phyloP scores from a whole-genome alignment of 176 grass and related monocot species.

The Poa annua region DNA sequence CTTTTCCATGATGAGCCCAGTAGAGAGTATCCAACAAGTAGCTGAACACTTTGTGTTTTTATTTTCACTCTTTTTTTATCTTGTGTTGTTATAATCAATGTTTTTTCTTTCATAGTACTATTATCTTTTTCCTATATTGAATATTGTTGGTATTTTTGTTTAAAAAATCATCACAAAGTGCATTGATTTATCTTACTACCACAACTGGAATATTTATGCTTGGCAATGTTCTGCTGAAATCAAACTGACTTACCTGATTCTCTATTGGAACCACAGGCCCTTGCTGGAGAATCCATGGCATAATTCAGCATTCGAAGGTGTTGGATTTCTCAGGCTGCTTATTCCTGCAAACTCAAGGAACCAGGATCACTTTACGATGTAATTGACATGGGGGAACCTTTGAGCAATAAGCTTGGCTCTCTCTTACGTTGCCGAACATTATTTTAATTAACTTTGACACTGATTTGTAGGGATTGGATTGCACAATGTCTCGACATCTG shows the following conservation, averaged over 20 bases:
- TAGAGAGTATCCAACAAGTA: conserved; percentile 15
- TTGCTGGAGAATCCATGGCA: conserved; percentile 99
- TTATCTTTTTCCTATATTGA: conserved; percentile 8
- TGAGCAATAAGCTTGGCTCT: conserved; percentile 32
- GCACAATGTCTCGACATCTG: conserved; percentile 76
- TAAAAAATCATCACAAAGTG: conserved; percentile 13
- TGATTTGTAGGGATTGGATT: conserved; percentile 75
- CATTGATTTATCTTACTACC: conserved; percentile 23
- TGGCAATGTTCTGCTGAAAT: conserved; percentile 30
- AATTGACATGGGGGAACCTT: conserved; percentile 40
- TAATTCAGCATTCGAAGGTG: conserved; percentile 92
- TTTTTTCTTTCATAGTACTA: conserved; percentile 23
- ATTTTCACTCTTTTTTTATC: background rate
- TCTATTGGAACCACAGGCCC: conserved; percentile 51
- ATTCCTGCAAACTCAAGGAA: conserved; percentile 86
- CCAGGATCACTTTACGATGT: conserved; percentile 77
- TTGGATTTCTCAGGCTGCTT: conserved; percentile 90
- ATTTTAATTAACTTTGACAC: conserved; percentile 42
- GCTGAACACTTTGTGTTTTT: conserved; percentile 5
- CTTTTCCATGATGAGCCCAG: background rate
- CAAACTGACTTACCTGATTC: conserved; percentile 35
- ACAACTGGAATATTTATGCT: conserved; percentile 37
- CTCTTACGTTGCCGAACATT: conserved; percentile 23
- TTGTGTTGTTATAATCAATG: conserved; percentile 9
- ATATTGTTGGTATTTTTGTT: conserved; percentile 26